A percentile compares a stretch with the other conserved stretches of the same genome.
These are phyloP conservation scores for Dissophora ornata DNA, from an alignment of 192 early-diverging fungal genomes.

Conservation along the genomic window DNA sequence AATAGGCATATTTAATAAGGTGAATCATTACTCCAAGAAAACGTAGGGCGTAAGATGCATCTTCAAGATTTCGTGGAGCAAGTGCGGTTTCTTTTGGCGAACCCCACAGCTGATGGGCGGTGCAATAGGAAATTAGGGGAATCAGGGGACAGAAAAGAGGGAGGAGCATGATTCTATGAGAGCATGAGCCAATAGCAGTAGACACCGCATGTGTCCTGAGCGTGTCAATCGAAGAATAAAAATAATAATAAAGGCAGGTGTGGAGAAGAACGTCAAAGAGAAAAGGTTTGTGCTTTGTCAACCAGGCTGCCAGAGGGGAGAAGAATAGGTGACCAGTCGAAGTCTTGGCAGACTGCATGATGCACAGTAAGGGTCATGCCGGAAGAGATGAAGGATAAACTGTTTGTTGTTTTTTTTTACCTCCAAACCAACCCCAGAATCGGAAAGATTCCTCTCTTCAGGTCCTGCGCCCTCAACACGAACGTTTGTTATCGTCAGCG, in stretches of 20 bases:
- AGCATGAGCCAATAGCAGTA: constrained; percentile 25
- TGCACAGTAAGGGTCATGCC: no score
- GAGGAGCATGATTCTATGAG: neutral
- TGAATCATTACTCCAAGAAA: no score
- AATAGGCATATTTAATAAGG: no score
- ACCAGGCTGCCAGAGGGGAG: neutral
- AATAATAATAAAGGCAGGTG: neutral
- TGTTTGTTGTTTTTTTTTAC: no score
- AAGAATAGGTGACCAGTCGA: no score
- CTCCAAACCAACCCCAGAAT: constrained; percentile 30
- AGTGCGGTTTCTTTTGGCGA: no score
- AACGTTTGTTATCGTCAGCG: neutral
- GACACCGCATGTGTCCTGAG: constrained; percentile 30
- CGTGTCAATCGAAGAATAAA: neutral
- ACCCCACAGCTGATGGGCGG: no score
- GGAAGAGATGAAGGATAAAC: no score
- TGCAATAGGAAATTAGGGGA: no score
- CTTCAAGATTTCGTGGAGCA: no score
- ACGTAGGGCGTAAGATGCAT: no score
- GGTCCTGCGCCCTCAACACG: neutral
- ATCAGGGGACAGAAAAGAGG: neutral
- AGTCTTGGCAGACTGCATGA: no score
- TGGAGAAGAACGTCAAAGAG: neutral
- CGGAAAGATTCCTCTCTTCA: constrained; percentile 3
- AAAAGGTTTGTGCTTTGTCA: neutral